These are phyloP conservation scores for Phaeosphaeriaceae sp. DNA, from an alignment of 2,329 filamentous ascomycete genomes.

Conservation along the genomic window DNA sequence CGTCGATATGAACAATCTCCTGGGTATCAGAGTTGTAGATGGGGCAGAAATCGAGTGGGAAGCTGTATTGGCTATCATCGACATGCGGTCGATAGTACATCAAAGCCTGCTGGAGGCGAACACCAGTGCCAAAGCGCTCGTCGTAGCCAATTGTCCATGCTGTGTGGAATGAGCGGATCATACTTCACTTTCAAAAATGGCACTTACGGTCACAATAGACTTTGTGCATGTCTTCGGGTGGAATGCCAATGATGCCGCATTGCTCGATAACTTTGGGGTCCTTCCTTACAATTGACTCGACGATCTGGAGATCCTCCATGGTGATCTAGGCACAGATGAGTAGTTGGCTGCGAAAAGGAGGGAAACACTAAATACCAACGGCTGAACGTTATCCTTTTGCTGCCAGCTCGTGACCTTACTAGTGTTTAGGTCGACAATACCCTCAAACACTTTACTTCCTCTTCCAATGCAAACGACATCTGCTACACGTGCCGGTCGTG, in stretches of 20 bases:
- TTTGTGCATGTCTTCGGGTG: conserved; percentile 86
- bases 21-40: conserved; percentile 85
- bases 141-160: conserved; percentile 96
- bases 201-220: conserved; percentile 85
- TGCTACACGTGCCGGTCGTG: conserved; percentile 73
- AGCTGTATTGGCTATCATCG: conserved; percentile 90
- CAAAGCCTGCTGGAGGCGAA: conserved; percentile 86
- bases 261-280: conserved; percentile 91
- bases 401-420: conserved; percentile 77
- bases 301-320: conserved; percentile 84
- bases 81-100: conserved; percentile 92
- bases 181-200: neutral
- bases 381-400: conserved; percentile 77
- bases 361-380: conserved; percentile 64
- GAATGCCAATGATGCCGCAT: conserved; percentile 81
- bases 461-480: conserved; percentile 84
- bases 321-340: conserved; percentile 67
- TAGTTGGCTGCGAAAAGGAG: neutral
- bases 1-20: conserved; percentile 81
- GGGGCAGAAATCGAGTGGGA: conserved; percentile 90
- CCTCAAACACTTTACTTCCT: conserved; percentile 82
- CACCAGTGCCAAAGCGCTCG: conserved; percentile 79
- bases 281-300: conserved; percentile 76
- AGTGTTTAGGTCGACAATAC: conserved; percentile 74
- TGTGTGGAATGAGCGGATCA: conserved; percentile 32